Percentiles rank a stretch among this genome's conserved stretches.
Conservation (phyloP, 805 yeast genomes). For the Ogataea degrootiae region DNA sequence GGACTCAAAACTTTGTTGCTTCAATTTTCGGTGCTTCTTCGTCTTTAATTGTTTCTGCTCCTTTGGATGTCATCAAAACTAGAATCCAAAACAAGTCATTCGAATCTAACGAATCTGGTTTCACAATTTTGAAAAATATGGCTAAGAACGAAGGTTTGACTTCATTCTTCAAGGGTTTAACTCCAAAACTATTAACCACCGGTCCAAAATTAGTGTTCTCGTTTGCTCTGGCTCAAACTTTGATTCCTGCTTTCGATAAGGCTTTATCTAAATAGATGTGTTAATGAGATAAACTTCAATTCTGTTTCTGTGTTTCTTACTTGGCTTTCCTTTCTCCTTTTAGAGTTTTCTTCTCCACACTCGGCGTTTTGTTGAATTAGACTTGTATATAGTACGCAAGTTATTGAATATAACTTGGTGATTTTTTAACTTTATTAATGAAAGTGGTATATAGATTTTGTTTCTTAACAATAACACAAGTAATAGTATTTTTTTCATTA, state of each 20-base stretch:
- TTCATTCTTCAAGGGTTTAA: conserved; percentile 92
- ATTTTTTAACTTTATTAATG: too few species aligned
- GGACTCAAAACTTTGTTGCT: conserved; percentile 91
- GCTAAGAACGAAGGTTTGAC: conserved; percentile 83
- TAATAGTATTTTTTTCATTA: too few species aligned
- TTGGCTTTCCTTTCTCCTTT: not conserved
- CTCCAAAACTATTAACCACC: conserved; percentile 93
- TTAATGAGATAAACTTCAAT: not conserved
- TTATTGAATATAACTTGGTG: too few species aligned
- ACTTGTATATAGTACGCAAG: too few species aligned
- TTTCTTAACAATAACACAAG: too few species aligned
- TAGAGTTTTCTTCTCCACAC: not conserved
- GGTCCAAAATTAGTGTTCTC: conserved; percentile 98
- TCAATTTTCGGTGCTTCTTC: conserved; percentile 97
- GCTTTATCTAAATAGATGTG: conserved; percentile 31
- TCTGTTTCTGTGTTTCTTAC: not conserved
- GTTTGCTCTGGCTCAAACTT: conserved; percentile 95
- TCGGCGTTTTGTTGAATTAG: too few species aligned
- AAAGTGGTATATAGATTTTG: too few species aligned
- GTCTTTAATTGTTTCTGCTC: conserved; percentile 94
- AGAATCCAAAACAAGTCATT: conserved; percentile 96
- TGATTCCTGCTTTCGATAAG: conserved; percentile 93
- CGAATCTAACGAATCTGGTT: conserved; percentile 91
- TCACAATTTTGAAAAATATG: conserved; percentile 90
- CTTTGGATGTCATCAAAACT: conserved; percentile 96